Evolutionary conservation across 371 early-diverging fungal genomes (phyloP).

Genomic region (Circinella minor): DNA sequence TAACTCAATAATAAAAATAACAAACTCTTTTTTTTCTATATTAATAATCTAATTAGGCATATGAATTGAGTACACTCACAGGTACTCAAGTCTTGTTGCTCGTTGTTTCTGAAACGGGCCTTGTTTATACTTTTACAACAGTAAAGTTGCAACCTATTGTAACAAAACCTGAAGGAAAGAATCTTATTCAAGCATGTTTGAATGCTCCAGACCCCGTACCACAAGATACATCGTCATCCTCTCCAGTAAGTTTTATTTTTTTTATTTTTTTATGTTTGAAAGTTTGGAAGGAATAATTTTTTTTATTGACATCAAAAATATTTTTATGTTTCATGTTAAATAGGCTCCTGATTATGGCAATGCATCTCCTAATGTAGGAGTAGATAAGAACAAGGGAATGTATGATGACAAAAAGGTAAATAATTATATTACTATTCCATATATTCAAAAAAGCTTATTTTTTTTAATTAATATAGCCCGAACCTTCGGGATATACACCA

Average conservation of each 20-base stretch:
- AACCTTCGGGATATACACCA: conserved; percentile 8
- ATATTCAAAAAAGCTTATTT: conserved; percentile 9
- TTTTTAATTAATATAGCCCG: conserved; percentile 3
- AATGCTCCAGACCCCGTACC: conserved; percentile 78
- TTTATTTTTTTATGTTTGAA: not conserved
- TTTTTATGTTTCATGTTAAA: too few relatives aligned
- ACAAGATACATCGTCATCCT: conserved; percentile 17
- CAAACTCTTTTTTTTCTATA: not conserved
- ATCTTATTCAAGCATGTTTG: conserved; percentile 94
- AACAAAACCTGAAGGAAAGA: conserved; percentile 93
- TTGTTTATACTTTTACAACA: conserved; percentile 99
- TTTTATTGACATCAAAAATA: not conserved
- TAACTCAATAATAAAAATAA: not conserved
- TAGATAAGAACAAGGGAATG: conserved; percentile 7
- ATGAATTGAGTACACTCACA: conserved; percentile 95
- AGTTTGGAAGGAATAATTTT: not conserved
- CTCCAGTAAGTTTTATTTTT: conserved; percentile 16
- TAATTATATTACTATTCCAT: not conserved
- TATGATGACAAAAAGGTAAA: conserved; percentile 33
- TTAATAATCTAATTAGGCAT: conserved; percentile 67
- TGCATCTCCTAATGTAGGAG: conserved; percentile 20
- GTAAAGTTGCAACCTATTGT: conserved; percentile 96
- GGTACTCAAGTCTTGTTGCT: conserved; percentile 97
- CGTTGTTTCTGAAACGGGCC: conserved; percentile 97
- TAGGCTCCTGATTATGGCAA: conserved; percentile 2